Evolutionary conservation across 139 green algal genomes (phyloP), one percentile per base, ranked within the genome.

Genomic region (Monoraphidium neglectum): DNA sequence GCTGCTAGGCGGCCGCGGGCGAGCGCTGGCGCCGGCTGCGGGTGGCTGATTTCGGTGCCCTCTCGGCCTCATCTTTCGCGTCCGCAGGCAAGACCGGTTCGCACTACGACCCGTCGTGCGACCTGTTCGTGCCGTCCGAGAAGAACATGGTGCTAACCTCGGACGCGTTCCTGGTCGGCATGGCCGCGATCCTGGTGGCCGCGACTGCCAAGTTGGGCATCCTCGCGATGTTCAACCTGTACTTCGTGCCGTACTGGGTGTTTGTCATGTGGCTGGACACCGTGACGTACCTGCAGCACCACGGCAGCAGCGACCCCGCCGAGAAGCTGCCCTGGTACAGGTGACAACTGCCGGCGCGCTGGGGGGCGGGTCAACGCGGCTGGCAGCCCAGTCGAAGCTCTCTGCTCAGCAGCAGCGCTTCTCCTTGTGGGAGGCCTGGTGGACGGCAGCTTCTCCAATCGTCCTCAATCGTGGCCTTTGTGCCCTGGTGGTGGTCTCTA

Each of bases 281-380:
- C 3, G 95, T 98, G 15, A 98, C 95, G 21, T 98, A 98, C 87
- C 90, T 98, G 80, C 94, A 98, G 84, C 94, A 98, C 83, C 94
- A 98, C 78, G 94, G 94, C 67, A 82, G 82, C 35, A 56, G 77
- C 51, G 86, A 97, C 76, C 28, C 70, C 4, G 76, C 90, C 3
- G 89, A 95, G 84, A 89, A 95, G 83, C 83, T 98, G 75, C 94
- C 94, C 59, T 98, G 94, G 94, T 98, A 97, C 90, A 79, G 94
- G 70, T 77, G 57, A 51, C n/a, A n/a, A n/a, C n/a, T n/a, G n/a
- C n/a, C n/a, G n/a, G n/a, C n/a, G n/a, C n/a, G 43, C 8, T 12
- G 43, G 8, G 8, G 8, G 43, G 43, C 43, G 43, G 8, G 43
- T 8, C 43, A 51, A 51, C 43, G 43, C 8, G 43, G 8, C 43